These are phyloP conservation scores for Elsinoe ampelina DNA, from an alignment of 2,329 filamentous ascomycete species.

Conservation along the genomic window DNA sequence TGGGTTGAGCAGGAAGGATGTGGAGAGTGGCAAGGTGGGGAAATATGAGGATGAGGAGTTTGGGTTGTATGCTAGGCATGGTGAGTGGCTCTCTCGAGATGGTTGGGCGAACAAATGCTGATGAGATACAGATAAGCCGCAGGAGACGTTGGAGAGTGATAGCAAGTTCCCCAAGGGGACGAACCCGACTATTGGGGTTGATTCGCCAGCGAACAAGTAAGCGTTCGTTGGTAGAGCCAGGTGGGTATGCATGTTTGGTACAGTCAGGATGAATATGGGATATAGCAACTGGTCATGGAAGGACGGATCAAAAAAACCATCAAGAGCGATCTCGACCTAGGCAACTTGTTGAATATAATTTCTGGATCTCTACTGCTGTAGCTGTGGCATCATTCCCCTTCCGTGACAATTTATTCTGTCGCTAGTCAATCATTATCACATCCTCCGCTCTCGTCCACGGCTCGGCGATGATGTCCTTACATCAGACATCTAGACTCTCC, in stretches of 20 bases:
- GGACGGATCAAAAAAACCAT: no score
- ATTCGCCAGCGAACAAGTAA: slow-evolving; percentile 44
- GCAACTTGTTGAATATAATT: neutral
- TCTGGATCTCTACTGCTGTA: no score
- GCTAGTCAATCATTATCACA: neutral
- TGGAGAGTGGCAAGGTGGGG: slow-evolving; percentile 46
- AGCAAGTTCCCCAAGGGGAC: slow-evolving; percentile 35
- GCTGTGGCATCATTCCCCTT: no score
- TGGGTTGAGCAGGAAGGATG: slow-evolving; percentile 46
- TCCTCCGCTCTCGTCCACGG: neutral
- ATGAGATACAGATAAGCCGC: slow-evolving; percentile 39
- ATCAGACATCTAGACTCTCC: slow-evolving; percentile 59
- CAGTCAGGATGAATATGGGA: no score
- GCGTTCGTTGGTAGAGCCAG: neutral
- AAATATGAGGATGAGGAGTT: slow-evolving; percentile 42
- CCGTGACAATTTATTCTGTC: no score
- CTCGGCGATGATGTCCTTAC: neutral
- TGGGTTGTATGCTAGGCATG: slow-evolving; percentile 41
- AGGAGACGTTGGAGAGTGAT: slow-evolving; percentile 44
- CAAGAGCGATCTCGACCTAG: neutral
- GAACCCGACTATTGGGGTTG: slow-evolving; percentile 35
- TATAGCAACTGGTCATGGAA: no score
- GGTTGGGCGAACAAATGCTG: neutral
- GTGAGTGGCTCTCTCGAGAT: slow-evolving; percentile 28
- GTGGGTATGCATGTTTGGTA: neutral